Evolutionary conservation across 306 rosid genomes (phyloP), one percentile per base, ranked within the genome.

Genomic region (Vigna angularis): DNA sequence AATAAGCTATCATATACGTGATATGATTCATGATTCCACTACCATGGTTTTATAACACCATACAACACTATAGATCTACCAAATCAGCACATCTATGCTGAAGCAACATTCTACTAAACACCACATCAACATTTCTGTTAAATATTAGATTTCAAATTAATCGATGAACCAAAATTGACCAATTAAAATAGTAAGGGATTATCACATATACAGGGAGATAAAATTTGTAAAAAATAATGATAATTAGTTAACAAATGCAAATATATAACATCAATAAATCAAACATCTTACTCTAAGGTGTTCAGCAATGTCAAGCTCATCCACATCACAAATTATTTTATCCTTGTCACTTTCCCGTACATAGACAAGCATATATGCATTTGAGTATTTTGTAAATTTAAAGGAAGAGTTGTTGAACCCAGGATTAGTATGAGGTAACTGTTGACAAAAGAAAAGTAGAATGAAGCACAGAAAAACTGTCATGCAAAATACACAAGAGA

Each of bases 291-390:
- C 98, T 90, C 89, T 88, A 49, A 90, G 84, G 77, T 94, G 97
- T 78, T 90, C 90, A 2, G 98, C 96, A 70, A 92, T 90, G 89
- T 92, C 96, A 79, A 86, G 86, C 86, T 94, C 97, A 70, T 90
- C 97, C 76, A 94, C 97, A 34, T 91, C 82, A 81, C 96, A 94
- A 63, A 94, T 91, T 73, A 94, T 90, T 74, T 89, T 94, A 58
- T 94, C 98, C 80, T 85, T 94, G 86, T 92, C 98, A 81, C 90
- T 87, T 70, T 92, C 97, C 34, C 98, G 93, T 59, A 94, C 88
- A 80, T 94, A 94, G 38, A 94, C 97, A 85, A 94, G 98, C 97
- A 94, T 94, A 78, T 94, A 94, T 1, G 97, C 98, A 79, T 94
- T 94, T 7, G 98, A 94, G 85, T 87, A 84, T 80, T 92, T 92